Percentiles rank a stretch among this genome's conserved stretches.
phyloP scores from a whole-genome alignment of 768 basidiomycete species.

The Auriscalpium vulgare region DNA sequence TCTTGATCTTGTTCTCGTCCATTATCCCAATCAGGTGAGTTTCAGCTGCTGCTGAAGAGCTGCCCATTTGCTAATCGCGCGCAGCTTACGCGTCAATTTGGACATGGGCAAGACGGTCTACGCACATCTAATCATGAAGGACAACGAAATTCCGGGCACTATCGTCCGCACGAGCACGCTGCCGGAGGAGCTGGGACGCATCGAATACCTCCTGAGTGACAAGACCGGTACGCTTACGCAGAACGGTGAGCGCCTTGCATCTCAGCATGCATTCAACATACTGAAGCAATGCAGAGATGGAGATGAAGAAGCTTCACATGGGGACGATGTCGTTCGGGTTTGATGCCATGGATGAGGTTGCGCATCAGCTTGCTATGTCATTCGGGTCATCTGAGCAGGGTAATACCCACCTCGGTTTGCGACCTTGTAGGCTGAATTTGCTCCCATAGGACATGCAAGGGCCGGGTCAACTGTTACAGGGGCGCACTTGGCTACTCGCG shows the following conservation, averaged over 20 bases:
- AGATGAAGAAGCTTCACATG: conserved; percentile 98
- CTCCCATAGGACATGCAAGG: conserved; percentile 30
- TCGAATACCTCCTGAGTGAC: conserved; percentile 93
- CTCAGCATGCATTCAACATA: not conserved
- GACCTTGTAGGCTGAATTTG: not conserved
- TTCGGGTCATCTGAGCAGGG: conserved; percentile 64
- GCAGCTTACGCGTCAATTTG: conserved; percentile 92
- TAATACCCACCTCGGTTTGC: conserved; percentile 5
- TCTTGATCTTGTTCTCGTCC: conserved; percentile 95
- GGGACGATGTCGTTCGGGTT: conserved; percentile 95
- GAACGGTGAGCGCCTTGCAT: conserved; percentile 56
- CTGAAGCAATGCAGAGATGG: conserved; percentile 67
- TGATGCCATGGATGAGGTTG: conserved; percentile 99
- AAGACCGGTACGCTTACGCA: conserved; percentile 98
- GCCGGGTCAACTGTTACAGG: conserved; percentile 65
- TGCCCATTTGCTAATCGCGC: not conserved
- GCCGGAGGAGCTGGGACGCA: conserved; percentile 91
- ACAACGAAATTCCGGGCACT: conserved; percentile 86
- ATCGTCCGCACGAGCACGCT: conserved; percentile 97
- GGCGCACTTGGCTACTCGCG: conserved; percentile 75
- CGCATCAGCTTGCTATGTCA: conserved; percentile 81
- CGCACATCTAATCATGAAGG: conserved; percentile 90
- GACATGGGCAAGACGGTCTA: conserved; percentile 99
- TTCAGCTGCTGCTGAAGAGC: not conserved
- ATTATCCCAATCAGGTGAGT: conserved; percentile 97